phyloP scores from a whole-genome alignment of 2,329 filamentous ascomycete genomes.

The Scolecobasidium constrictum region DNA sequence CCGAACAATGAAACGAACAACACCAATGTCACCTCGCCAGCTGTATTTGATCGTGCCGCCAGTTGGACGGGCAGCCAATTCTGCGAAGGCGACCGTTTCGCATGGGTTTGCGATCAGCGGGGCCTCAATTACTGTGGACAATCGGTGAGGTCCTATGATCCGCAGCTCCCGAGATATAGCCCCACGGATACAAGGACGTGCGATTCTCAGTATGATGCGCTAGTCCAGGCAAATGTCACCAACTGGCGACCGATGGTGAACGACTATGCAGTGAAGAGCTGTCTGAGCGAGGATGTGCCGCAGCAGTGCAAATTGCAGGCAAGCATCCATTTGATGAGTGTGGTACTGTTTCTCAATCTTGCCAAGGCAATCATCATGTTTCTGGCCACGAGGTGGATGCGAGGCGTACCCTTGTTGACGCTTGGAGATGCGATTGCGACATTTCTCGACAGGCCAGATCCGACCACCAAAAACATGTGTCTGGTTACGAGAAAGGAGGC shows the following conservation, averaged over 20 bases:
- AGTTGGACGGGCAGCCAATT: neutral
- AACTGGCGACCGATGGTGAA: neutral
- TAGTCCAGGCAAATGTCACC: neutral
- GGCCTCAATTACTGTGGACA: neutral
- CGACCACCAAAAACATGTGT: constrained; percentile 9
- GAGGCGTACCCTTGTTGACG: constrained; percentile 14
- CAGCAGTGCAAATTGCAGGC: constrained; percentile 16
- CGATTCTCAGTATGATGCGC: neutral
- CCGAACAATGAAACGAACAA: neutral
- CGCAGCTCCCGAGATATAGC: too few species aligned
- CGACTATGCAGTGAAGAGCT: neutral
- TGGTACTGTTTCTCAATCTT: constrained; percentile 14
- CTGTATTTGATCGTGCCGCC: neutral
- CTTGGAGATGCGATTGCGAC: constrained; percentile 13
- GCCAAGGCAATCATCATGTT: constrained; percentile 13
- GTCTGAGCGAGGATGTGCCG: neutral
- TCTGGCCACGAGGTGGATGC: constrained; percentile 13
- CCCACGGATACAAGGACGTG: neutral
- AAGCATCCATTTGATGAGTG: constrained; percentile 13
- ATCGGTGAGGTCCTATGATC: too few species aligned
- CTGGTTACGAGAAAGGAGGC: constrained; percentile 6
- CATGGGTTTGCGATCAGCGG: neutral
- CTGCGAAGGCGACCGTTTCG: neutral
- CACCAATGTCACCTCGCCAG: neutral
- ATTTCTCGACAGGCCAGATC: constrained; percentile 10